Conservation (phyloP, 2,329 filamentous ascomycete species). For the Hortaea sp. region DNA sequence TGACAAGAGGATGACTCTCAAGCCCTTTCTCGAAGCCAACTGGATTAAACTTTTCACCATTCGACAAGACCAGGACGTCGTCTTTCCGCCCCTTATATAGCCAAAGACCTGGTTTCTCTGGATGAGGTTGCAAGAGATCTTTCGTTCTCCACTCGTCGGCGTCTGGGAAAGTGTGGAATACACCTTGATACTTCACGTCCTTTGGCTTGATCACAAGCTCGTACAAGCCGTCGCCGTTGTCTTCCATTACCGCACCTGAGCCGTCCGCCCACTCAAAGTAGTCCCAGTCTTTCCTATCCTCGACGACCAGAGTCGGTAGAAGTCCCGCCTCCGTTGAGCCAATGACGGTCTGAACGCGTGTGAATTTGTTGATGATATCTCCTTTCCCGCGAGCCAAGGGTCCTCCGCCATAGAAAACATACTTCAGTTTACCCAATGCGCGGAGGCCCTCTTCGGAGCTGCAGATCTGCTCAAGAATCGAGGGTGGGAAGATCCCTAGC, state of each 20-base stretch:
- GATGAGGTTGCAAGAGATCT: slow-evolving; percentile 19
- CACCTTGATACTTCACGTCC: neutral
- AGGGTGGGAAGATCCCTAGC: slow-evolving; percentile 2
- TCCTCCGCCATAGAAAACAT: slow-evolving; percentile 3
- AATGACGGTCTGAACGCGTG: neutral
- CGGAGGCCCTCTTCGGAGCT: neutral
- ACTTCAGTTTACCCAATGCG: neutral
- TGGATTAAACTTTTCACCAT: slow-evolving; percentile 22
- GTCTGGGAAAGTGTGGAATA: slow-evolving; percentile 19
- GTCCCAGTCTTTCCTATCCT: slow-evolving; percentile 2
- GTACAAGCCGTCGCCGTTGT: slow-evolving; percentile 1
- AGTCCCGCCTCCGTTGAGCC: slow-evolving; percentile 3
- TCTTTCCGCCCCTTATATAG: slow-evolving; percentile 16
- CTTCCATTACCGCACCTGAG: slow-evolving; percentile 1
- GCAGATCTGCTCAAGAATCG: slow-evolving; percentile 3
- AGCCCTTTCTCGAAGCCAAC: slow-evolving; percentile 7
- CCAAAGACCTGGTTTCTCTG: slow-evolving; percentile 16
- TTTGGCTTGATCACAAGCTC: slow-evolving; percentile 4
- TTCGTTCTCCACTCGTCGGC: slow-evolving; percentile 19
- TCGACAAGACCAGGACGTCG: slow-evolving; percentile 21
- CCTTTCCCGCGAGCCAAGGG: slow-evolving; percentile 1
- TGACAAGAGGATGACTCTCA: slow-evolving; percentile 13
- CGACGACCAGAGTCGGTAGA: neutral
- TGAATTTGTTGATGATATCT: neutral
- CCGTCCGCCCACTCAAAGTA: slow-evolving; percentile 1